phyloP scores from a whole-genome alignment of 2,329 filamentous ascomycete genomes.

The Thelonectria blattea region DNA sequence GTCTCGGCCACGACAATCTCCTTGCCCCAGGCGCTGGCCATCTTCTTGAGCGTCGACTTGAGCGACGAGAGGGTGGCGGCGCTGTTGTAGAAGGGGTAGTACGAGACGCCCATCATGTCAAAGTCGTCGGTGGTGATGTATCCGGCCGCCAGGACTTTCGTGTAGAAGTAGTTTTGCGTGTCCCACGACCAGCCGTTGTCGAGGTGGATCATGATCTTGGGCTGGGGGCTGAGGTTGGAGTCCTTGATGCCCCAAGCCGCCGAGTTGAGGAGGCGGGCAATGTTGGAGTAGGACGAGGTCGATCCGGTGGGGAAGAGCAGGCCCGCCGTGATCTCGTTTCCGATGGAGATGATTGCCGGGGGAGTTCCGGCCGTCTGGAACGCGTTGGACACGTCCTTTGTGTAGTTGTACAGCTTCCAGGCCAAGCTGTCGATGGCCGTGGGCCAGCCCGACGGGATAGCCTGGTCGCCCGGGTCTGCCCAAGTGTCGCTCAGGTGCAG shows the following conservation, averaged over 20 bases:
- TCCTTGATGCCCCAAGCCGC: constrained; percentile 70
- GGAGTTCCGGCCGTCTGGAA: constrained; percentile 62
- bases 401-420: constrained; percentile 73
- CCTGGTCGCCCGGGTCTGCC: constrained; percentile 71
- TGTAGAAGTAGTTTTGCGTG: constrained; percentile 71
- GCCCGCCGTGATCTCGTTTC: constrained; percentile 74
- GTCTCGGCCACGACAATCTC: constrained; percentile 73
- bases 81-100: constrained; percentile 73
- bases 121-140: constrained; percentile 61
- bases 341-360: constrained; percentile 70
- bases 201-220: constrained; percentile 76
- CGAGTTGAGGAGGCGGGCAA: constrained; percentile 68
- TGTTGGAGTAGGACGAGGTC: constrained; percentile 61
- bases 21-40: constrained; percentile 68
- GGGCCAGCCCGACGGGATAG: constrained; percentile 68
- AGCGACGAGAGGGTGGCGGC: constrained; percentile 65
- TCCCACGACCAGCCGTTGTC: constrained; percentile 78
- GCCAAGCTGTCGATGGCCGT: constrained; percentile 63
- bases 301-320: constrained; percentile 68
- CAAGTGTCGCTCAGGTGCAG: constrained; percentile 73
- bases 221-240: constrained; percentile 59
- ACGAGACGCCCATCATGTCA: constrained; percentile 75
- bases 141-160: constrained; percentile 58
- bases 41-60: constrained; percentile 59
- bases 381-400: constrained; percentile 63